Evolutionary conservation across 208 protist species (phyloP).

Genomic region (Leishmania turanica): DNA sequence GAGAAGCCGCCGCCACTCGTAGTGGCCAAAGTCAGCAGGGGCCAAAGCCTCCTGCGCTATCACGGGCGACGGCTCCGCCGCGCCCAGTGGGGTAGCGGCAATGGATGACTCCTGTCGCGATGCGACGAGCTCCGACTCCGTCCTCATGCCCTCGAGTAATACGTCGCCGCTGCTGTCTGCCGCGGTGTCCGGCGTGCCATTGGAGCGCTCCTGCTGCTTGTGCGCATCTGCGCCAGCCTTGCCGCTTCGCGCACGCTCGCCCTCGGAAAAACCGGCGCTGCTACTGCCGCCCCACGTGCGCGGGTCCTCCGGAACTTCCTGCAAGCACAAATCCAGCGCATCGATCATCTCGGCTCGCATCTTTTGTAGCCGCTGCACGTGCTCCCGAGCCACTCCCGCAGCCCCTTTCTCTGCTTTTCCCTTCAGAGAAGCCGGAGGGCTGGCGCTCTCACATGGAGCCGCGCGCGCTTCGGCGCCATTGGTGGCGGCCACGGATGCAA

Average conservation of each 20-base stretch:
- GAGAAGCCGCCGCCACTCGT: constrained; percentile 55
- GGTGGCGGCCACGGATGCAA: not conserved
- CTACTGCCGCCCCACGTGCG: constrained; percentile 11
- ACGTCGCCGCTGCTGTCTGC: constrained; percentile 9
- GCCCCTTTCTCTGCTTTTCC: not conserved
- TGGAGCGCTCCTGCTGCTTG: not conserved
- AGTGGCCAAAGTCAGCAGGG: constrained; percentile 24
- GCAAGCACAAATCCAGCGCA: constrained; percentile 79
- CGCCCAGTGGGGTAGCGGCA: not conserved
- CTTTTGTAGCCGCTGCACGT: constrained; percentile 32
- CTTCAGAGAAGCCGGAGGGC: not conserved
- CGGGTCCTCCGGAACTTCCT: constrained; percentile 52
- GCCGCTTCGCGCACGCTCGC: constrained; percentile 3
- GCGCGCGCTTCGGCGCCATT: not conserved
- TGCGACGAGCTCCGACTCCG: not conserved
- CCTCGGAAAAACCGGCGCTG: not conserved
- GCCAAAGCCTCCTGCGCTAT: not conserved
- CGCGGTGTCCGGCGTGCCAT: not conserved
- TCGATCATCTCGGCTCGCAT: constrained; percentile 77
- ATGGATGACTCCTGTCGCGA: constrained; percentile 16
- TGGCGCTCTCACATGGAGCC: not conserved
- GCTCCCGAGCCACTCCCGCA: not conserved
- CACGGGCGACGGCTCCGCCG: constrained; percentile 3
- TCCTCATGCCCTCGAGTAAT: constrained; percentile 5
- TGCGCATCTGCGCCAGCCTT: not conserved